phyloP scores from a whole-genome alignment of 768 basidiomycete species.

The Multifurca ochricompacta region DNA sequence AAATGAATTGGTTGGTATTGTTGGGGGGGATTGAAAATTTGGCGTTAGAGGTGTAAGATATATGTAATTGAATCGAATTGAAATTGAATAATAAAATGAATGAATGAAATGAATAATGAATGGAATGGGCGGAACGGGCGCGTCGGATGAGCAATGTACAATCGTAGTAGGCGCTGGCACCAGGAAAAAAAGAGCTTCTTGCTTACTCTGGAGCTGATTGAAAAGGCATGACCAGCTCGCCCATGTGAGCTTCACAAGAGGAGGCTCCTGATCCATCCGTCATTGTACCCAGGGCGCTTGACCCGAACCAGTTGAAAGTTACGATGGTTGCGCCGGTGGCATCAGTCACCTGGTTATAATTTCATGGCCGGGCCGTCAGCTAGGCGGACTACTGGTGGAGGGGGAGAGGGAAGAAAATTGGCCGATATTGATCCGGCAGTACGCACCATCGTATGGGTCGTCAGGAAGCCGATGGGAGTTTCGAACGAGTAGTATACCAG shows the following conservation, averaged over 20 bases:
- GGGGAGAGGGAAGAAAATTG: neutral
- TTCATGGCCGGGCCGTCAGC: neutral
- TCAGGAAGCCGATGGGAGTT: constrained; percentile 37
- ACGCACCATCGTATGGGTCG: constrained; percentile 44
- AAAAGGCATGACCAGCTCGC: constrained; percentile 3
- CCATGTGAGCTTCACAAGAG: neutral
- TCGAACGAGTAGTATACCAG: constrained; percentile 61
- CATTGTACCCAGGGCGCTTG: constrained; percentile 6
- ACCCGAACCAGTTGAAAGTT: constrained; percentile 11
- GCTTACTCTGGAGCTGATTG: neutral
- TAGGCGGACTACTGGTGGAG: neutral
- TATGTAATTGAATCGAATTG: no score
- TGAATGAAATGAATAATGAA: neutral
- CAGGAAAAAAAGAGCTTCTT: neutral
- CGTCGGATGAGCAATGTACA: no score
- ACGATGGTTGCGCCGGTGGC: neutral
- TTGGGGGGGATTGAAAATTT: neutral
- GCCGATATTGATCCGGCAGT: neutral
- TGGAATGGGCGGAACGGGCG: no score
- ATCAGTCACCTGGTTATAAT: neutral
- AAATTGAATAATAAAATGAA: neutral
- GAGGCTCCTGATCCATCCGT: neutral
- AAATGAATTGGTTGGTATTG: no score
- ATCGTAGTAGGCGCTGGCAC: neutral
- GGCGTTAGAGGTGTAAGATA: no score